Evolutionary conservation across 73 alveolate genomes (phyloP), one percentile per base, ranked within the genome.

Genomic region (Breviolum minutum): DNA sequence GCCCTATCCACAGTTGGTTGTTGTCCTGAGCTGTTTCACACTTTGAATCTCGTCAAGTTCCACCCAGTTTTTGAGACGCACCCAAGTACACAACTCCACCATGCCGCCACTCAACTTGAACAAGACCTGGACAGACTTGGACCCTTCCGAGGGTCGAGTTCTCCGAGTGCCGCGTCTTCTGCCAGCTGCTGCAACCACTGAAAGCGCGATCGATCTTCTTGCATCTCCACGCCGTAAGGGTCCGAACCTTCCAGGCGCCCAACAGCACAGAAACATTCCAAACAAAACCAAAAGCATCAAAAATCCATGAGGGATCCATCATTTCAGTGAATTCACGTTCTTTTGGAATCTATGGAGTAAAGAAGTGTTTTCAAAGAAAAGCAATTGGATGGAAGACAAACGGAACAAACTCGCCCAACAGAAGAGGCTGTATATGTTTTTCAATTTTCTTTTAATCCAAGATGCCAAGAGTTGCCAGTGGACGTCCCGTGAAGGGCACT

Each of bases 1-100:
- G 79, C 24, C 95, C 95, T 22, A 86, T 86, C 95, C 95, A 86
- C 64, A 86, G 81, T 29, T 86, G 95, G 48, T 86, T 86, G 95
- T 86, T 86, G 30, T 86, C 95, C 95, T 86, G 22, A 9, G 95
- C 20, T 6, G n/a, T 40, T 40, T 40, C 54, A 40, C 54, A 40
- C 54, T 40, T 3, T 40, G 54, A 40, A 40, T 2, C 3, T 40
- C 54, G 3, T 40, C 54, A 40, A 40, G 54, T 40, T 40, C 3
- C 54, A 40, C 54, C 54, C 54, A 40, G 54, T 40, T 40, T 40
- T 40, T 40, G 54, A 40, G 54, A 40, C 54, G 3, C 54, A 40
- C 5, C 54, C 54, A 40, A 40, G 3, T 40, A 40, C 3, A 40
- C 54, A 40, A 40, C 54, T 40, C 54, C 54, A 40, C 54, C 54